Base-by-base conservation (phyloP, 495 filamentous ascomycete species). In the Daldinia loculata region DNA sequence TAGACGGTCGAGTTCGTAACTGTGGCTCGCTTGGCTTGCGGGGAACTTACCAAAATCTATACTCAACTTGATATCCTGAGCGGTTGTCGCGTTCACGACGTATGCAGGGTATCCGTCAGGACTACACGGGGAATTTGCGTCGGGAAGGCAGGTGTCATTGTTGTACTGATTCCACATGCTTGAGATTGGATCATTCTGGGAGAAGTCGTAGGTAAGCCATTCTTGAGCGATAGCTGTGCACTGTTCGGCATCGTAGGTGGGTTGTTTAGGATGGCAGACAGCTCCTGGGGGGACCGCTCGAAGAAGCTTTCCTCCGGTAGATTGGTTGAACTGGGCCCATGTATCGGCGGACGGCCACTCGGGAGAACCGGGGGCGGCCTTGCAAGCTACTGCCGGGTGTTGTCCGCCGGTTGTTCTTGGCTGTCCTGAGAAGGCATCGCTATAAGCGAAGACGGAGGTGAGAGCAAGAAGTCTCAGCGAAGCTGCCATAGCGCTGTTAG, bases 211-310 rank as follows among this genome's bases (percentile, higher is more conserved):
- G 58, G 74, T 80, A 3, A 59, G 29, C 79, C 81, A 83, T 53
- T 34, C 74, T 43, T 66, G 38, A 32, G 66, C 62, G 68, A 83
- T 74, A 38, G 38, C 17, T 32, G 75, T 55, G 65, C 83, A 84
- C 30, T 76, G 58, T 51, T 68, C 59, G 61, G 76, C 55, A 72
- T 80, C 68, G 74, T 77, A 78, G 53, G 75, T 61, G 38, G 76
- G 58, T 65, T 79, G 71, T 77, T 57, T 70, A 39, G 76, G 68
- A 74, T 91, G 88, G 74, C 89, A 91, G 55, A 85, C 76, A 61
- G 82, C 81, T 67, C 82, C 89, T 17, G 86, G 80, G 55, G 89
- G 86, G 58, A 78, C 39, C 27, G 84, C 84, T 19, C 72, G 75
- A 63, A 89, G 78, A 36, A 91, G 78, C 62, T 82, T 79, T 43